phyloP scores from a whole-genome alignment of 257 asterid genomes.

The Cinchona pubescens region DNA sequence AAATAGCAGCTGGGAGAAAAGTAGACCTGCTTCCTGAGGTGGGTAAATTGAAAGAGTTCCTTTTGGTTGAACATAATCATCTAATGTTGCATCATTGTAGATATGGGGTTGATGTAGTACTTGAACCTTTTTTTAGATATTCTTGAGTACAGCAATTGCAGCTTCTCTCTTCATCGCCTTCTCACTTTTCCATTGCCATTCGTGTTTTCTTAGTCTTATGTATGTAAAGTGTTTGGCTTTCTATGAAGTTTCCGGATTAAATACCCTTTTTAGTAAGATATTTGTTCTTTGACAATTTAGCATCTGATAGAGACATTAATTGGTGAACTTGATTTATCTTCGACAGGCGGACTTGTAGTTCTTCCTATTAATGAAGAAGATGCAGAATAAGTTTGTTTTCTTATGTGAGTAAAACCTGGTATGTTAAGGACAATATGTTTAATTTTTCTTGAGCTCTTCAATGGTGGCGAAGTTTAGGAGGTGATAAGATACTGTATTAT shows the following conservation, averaged over 20 bases:
- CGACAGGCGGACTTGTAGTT: too few relatives aligned
- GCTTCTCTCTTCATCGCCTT: background rate
- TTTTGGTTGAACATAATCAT: conserved; percentile 10
- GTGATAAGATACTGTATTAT: too few relatives aligned
- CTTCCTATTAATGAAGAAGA: too few relatives aligned
- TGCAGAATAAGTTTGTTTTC: background rate
- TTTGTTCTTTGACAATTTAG: too few relatives aligned
- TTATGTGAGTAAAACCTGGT: background rate
- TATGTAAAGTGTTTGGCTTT: background rate
- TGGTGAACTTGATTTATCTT: background rate
- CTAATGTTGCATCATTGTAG: background rate
- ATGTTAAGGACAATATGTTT: background rate
- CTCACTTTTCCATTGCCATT: background rate
- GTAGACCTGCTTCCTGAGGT: conserved; percentile 95
- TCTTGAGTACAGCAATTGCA: background rate
- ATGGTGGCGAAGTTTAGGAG: background rate
- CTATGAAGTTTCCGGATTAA: background rate
- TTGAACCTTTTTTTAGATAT: background rate
- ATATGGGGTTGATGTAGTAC: background rate
- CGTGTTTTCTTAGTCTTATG: background rate
- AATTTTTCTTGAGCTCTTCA: background rate
- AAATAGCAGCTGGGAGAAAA: conserved; percentile 84
- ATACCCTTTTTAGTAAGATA: background rate
- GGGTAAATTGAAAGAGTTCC: background rate
- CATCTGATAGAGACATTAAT: background rate